These are phyloP conservation scores for Ascochyta fabae DNA, from an alignment of 2,329 filamentous ascomycete species.

Conservation along the genomic window DNA sequence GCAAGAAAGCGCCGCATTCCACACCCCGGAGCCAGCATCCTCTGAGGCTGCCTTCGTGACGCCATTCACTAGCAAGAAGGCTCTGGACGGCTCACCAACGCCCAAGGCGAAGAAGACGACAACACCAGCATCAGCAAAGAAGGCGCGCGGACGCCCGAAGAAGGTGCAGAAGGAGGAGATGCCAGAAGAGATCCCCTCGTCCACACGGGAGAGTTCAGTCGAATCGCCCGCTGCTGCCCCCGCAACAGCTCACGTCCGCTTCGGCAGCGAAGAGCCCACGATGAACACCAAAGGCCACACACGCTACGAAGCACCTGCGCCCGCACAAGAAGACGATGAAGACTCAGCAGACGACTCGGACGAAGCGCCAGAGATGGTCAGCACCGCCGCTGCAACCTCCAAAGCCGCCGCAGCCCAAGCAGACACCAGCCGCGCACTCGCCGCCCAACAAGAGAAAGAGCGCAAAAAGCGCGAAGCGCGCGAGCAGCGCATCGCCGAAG, in stretches of 20 bases:
- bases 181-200: constrained; percentile 36
- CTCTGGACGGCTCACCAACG: constrained; percentile 34
- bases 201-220: constrained; percentile 35
- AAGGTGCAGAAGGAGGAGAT: constrained; percentile 18
- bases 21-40: constrained; percentile 33
- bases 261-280: constrained; percentile 45
- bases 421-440: constrained; percentile 38
- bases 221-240: constrained; percentile 19
- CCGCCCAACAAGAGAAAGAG: constrained; percentile 39
- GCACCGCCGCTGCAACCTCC: constrained; percentile 38
- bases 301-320: constrained; percentile 15
- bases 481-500: constrained; percentile 37
- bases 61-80: constrained; percentile 29
- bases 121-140: constrained; percentile 26
- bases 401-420: constrained; percentile 37
- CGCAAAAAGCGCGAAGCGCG: constrained; percentile 40
- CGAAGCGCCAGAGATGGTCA: constrained; percentile 49
- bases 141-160: constrained; percentile 25
- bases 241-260: constrained; percentile 39
- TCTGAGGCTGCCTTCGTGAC: constrained; percentile 29
- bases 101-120: constrained; percentile 23
- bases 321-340: constrained; percentile 22
- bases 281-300: constrained; percentile 23
- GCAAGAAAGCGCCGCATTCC: constrained; percentile 25
- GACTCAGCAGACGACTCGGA: constrained; percentile 44